These are phyloP conservation scores for Phialemoniopsis sp. DNA, from an alignment of 2,329 filamentous ascomycete genomes.

Conservation along the genomic window DNA sequence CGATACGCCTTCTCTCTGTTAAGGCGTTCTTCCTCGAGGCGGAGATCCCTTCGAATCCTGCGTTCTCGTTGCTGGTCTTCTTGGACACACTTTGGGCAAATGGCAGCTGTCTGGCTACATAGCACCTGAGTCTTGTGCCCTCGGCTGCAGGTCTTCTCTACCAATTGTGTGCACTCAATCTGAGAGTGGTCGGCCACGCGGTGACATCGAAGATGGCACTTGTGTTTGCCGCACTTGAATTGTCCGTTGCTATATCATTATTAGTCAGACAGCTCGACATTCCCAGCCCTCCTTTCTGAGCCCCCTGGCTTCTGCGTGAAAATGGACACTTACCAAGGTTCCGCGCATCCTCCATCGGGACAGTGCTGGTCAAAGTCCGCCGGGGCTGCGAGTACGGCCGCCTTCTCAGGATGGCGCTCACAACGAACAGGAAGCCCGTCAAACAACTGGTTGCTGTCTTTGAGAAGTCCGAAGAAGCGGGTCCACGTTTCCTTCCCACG, in stretches of 20 bases:
- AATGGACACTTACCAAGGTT: slow-evolving; percentile 50
- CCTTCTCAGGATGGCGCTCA: slow-evolving; percentile 50
- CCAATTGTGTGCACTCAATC: slow-evolving; percentile 20
- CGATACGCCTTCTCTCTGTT: slow-evolving; percentile 38
- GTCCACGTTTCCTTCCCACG: slow-evolving; percentile 56
- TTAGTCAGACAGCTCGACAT: no score
- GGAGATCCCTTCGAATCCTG: slow-evolving; percentile 37
- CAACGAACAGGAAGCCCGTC: slow-evolving; percentile 60
- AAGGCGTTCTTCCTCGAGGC: slow-evolving; percentile 45
- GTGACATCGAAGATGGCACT: slow-evolving; percentile 60
- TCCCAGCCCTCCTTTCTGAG: no score
- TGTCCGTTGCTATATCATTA: slow-evolving; percentile 32
- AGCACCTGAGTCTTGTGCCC: slow-evolving; percentile 41
- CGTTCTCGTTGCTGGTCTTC: slow-evolving; percentile 42
- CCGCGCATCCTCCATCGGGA: slow-evolving; percentile 66
- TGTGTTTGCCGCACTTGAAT: slow-evolving; percentile 55
- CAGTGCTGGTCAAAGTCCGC: slow-evolving; percentile 58
- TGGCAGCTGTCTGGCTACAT: slow-evolving; percentile 36
- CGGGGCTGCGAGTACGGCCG: slow-evolving; percentile 37
- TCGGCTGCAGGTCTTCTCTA: slow-evolving; percentile 44
- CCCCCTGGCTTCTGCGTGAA: no score
- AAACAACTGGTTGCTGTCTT: slow-evolving; percentile 44
- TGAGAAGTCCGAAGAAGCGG: slow-evolving; percentile 52
- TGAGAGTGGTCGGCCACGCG: slow-evolving; percentile 54
- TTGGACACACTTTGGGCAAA: slow-evolving; percentile 46